Evolutionary conservation across 1,139 yeast species (phyloP).

Genomic region (Pichia sp.): DNA sequence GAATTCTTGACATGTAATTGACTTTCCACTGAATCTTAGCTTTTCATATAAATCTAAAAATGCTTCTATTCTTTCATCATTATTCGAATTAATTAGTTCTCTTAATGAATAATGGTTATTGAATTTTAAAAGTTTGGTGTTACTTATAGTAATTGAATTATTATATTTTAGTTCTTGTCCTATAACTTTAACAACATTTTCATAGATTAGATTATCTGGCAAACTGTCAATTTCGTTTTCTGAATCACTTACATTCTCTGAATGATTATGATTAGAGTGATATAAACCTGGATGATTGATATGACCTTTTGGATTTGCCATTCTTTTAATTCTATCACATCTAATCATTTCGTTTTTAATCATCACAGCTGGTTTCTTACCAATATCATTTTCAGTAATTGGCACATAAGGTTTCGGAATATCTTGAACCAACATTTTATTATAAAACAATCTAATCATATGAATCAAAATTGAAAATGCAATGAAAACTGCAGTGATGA

Average conservation of each 20-base stretch:
- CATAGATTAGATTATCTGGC: constrained; percentile 56
- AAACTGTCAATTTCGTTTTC: constrained; percentile 29
- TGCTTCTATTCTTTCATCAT: constrained; percentile 27
- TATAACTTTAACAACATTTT: constrained; percentile 53
- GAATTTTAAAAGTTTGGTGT: constrained; percentile 31
- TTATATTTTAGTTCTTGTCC: constrained; percentile 46
- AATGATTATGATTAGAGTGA: constrained; percentile 38
- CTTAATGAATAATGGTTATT: constrained; percentile 44
- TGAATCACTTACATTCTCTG: constrained; percentile 28
- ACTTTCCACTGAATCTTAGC: constrained; percentile 59
- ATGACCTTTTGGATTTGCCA: constrained; percentile 44
- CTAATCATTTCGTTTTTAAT: constrained; percentile 39
- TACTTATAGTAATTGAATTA: constrained; percentile 35
- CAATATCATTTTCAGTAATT: constrained; percentile 53
- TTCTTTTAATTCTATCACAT: constrained; percentile 42
- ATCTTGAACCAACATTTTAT: constrained; percentile 56
- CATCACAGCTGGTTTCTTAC: constrained; percentile 39
- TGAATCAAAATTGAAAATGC: constrained; percentile 38
- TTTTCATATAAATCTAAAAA: constrained; percentile 61
- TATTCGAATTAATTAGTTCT: constrained; percentile 31
- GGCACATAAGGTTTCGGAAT: constrained; percentile 77
- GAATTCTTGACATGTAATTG: constrained; percentile 56
- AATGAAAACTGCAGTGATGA: constrained; percentile 59
- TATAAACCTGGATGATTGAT: constrained; percentile 63
- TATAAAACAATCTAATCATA: constrained; percentile 49